Conservation (phyloP, 2,329 filamentous ascomycete genomes). For the Aspergillus sp. region DNA sequence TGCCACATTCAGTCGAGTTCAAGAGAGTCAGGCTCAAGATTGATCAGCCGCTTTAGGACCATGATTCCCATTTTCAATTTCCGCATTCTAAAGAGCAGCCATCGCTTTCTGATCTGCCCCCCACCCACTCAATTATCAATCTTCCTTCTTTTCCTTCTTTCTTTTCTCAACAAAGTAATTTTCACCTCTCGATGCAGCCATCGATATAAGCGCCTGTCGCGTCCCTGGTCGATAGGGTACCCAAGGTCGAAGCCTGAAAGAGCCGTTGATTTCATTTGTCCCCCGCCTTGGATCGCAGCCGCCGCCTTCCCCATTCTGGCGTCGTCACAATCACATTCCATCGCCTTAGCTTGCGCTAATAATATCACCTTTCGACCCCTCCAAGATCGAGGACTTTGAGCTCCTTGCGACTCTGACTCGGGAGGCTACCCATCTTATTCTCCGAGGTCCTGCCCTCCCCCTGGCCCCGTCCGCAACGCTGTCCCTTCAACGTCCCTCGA, state of each 20-base stretch:
- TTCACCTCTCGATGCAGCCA: neutral
- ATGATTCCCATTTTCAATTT: neutral
- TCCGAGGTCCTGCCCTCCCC: conserved; percentile 10
- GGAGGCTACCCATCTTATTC: neutral
- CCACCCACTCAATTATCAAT: neutral
- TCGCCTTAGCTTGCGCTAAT: conserved; percentile 10
- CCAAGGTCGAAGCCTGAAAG: conserved; percentile 1
- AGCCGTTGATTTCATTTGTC: conserved; percentile 1
- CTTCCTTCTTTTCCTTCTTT: neutral
- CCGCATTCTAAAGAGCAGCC: too few relatives aligned
- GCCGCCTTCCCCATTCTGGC: conserved; percentile 11
- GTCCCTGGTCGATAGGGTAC: neutral
- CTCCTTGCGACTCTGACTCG: conserved; percentile 3
- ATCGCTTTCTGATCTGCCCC: neutral
- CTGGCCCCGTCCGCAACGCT: conserved; percentile 7
- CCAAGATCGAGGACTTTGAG: conserved; percentile 7
- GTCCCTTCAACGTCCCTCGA: conserved; percentile 5
- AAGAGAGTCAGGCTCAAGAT: neutral
- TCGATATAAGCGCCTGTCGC: neutral
- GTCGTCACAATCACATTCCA: conserved; percentile 15
- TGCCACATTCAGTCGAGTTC: conserved; percentile 6
- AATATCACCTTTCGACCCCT: conserved; percentile 10
- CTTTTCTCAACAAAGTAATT: neutral
- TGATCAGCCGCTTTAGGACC: conserved; percentile 5
- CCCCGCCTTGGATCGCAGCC: conserved; percentile 16